These are phyloP conservation scores for Amphirosellinia nigrospora DNA, from an alignment of 495 filamentous ascomycete species.

Conservation along the genomic window DNA sequence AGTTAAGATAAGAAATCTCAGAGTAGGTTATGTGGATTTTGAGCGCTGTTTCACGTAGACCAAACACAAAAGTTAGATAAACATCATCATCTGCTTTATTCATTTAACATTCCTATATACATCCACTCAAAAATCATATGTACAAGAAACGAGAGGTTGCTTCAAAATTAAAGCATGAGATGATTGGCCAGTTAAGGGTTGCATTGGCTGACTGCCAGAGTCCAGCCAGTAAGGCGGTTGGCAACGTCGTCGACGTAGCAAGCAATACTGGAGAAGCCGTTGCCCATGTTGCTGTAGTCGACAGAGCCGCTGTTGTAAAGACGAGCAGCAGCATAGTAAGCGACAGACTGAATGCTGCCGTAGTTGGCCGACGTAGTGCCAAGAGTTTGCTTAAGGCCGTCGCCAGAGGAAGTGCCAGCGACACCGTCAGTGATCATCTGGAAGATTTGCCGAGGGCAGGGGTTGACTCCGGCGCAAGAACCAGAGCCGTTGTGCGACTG, in stretches of 20 bases:
- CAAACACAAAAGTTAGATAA: background rate
- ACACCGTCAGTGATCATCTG: conserved; percentile 49
- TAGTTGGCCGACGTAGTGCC: conserved; percentile 27
- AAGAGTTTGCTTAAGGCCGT: conserved; percentile 45
- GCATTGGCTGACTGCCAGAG: conserved; percentile 27
- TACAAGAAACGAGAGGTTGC: conserved; percentile 5
- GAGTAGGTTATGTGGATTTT: background rate
- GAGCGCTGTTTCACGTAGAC: background rate
- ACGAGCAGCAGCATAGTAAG: conserved; percentile 46
- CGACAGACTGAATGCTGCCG: conserved; percentile 35
- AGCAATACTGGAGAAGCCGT: conserved; percentile 56
- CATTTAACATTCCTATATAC: background rate
- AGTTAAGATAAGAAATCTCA: background rate
- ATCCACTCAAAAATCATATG: background rate
- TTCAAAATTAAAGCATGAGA: background rate
- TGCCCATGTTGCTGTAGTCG: conserved; percentile 51
- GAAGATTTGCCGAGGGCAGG: conserved; percentile 37
- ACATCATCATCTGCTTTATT: background rate
- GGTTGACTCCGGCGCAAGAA: conserved; percentile 29
- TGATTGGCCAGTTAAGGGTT: background rate
- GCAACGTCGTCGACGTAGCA: conserved; percentile 62
- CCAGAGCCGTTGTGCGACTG: conserved; percentile 42
- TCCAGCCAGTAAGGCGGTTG: conserved; percentile 58
- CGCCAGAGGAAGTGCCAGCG: conserved; percentile 43
- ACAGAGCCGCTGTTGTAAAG: conserved; percentile 65